Conservation (phyloP, 768 basidiomycete species). For the Suillus luteus region DNA sequence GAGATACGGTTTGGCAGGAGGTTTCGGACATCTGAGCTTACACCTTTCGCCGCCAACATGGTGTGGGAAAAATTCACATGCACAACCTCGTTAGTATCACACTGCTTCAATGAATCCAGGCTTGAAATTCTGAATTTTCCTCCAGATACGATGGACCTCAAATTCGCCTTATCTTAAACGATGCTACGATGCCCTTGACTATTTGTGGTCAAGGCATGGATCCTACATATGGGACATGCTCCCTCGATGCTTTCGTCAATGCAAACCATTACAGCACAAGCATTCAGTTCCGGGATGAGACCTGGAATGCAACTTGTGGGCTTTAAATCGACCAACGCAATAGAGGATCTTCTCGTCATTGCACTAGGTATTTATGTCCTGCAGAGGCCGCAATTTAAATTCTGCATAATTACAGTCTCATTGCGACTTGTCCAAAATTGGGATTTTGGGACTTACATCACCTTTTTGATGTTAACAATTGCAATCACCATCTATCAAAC, state of each 20-base stretch:
- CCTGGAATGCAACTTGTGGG: conserved; percentile 42
- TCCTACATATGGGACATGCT: conserved; percentile 38
- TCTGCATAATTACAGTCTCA: background rate
- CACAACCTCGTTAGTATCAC: conserved; percentile 31
- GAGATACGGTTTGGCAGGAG: conserved; percentile 33
- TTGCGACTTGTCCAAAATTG: background rate
- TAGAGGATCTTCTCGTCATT: background rate
- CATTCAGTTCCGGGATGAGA: conserved; percentile 32
- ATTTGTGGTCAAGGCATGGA: conserved; percentile 36
- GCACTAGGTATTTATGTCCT: background rate
- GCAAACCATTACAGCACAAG: conserved; percentile 30
- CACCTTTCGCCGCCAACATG: conserved; percentile 47
- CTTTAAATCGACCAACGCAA: background rate
- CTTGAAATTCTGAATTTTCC: conserved; percentile 8
- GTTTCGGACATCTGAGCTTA: conserved; percentile 41
- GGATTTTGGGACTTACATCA: background rate
- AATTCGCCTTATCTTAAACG: conserved; percentile 45
- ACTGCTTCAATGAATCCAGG: background rate
- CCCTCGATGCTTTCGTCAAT: conserved; percentile 36
- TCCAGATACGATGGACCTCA: conserved; percentile 37
- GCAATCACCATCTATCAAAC: too few species aligned
- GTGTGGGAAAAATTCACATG: conserved; percentile 45
- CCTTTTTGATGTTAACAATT: too few species aligned
- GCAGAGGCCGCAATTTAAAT: background rate
- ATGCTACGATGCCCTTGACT: conserved; percentile 39